Conservation (phyloP, 2,329 filamentous ascomycete species). For the Rutstroemia sp. region DNA sequence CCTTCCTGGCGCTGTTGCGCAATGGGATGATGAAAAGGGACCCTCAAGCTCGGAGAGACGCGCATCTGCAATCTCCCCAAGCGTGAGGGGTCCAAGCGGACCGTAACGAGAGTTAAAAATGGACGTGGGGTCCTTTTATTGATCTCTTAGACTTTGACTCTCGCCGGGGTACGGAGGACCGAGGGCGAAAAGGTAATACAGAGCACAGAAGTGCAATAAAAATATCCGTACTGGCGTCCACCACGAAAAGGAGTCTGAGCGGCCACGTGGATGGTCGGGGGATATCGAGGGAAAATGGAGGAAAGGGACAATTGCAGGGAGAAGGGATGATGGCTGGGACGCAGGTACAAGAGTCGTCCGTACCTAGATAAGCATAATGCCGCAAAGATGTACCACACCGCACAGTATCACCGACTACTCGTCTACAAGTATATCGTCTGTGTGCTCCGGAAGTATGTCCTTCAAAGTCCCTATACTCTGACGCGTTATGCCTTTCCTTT, state of each 20-base stretch:
- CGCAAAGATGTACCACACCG: background rate
- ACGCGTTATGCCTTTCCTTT: too few species aligned
- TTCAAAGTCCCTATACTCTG: background rate
- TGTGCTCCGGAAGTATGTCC: too few species aligned
- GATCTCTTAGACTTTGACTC: background rate
- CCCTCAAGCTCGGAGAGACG: background rate
- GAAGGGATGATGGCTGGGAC: background rate
- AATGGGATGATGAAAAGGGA: background rate
- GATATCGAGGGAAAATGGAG: background rate
- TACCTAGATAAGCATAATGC: background rate
- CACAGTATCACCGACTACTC: background rate
- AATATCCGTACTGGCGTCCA: background rate
- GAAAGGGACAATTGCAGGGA: background rate
- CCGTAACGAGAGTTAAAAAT: background rate
- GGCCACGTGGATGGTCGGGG: slow-evolving; percentile 8
- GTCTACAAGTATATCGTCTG: background rate
- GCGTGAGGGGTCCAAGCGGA: slow-evolving; percentile 1
- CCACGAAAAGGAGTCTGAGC: slow-evolving; percentile 2
- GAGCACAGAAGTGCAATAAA: background rate
- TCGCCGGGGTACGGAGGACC: background rate
- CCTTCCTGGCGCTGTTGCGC: background rate
- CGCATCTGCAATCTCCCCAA: background rate
- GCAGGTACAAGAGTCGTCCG: background rate
- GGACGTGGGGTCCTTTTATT: background rate
- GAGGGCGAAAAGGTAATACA: background rate